These are phyloP conservation scores for Botryotinia globosa DNA, from an alignment of 2,329 filamentous ascomycete genomes.

Conservation along the genomic window DNA sequence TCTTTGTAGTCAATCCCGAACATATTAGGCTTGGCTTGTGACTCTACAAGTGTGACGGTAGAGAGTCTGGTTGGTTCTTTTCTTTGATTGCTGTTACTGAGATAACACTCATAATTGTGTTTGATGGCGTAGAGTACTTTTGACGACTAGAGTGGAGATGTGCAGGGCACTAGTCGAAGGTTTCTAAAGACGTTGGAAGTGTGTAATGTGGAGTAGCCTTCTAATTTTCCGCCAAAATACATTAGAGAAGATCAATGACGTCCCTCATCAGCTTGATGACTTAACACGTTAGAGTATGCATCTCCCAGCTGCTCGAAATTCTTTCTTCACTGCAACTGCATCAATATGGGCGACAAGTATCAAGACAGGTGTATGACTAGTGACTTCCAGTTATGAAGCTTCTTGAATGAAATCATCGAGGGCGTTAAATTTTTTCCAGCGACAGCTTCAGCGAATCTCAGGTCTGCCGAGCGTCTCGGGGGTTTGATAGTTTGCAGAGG, in stretches of 20 bases:
- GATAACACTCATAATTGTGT: neutral
- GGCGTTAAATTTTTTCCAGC: too few relatives aligned
- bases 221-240: accelerated
- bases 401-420: too few relatives aligned
- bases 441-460: too few relatives aligned
- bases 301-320: neutral
- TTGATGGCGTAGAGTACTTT: neutral
- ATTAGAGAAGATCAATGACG: neutral
- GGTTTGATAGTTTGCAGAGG: neutral
- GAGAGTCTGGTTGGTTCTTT: neutral
- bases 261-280: neutral
- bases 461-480: neutral
- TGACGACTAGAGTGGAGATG: neutral
- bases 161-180: neutral
- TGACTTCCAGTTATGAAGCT: neutral
- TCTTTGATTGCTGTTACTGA: neutral
- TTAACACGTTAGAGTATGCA: neutral
- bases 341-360: neutral
- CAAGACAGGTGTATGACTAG: neutral
- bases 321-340: neutral
- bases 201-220: neutral
- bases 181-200: neutral
- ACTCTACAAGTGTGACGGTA: neutral
- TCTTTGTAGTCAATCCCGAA: neutral
- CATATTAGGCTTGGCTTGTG: neutral